Evolutionary conservation across 495 filamentous ascomycete genomes (phyloP), one percentile per base, ranked within the genome.

Genomic region (Penicillium roqueforti): DNA sequence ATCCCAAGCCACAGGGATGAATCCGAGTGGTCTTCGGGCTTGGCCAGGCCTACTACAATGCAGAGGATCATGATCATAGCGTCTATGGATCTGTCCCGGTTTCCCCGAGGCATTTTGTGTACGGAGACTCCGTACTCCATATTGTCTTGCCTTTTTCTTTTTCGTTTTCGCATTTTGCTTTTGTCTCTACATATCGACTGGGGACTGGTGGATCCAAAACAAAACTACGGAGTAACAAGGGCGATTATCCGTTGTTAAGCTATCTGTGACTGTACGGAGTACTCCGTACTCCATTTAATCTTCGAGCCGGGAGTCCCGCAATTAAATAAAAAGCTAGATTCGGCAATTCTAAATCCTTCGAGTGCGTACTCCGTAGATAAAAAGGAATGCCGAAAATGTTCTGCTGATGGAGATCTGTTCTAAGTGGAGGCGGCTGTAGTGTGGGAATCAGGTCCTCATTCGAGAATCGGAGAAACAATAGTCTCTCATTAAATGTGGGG

Each of bases 361-460:
- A 38, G 46, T 44, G 40, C 43, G 4, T n/a, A n/a, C n/a, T n/a
- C n/a, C 28, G 28, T 3, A 31, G 39, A 47, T 46, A 44, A 22
- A 10, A 45, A 29, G 54, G 49, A 53, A 55, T 62, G 59, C 62
- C 62, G 62, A 58, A 62, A 62, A 58, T 54, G 54, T 54, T 60
- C 44, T 48, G 52, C 46, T 55, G 59, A 58, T 32, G 51, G 55
- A 53, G 61, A 63, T 61, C 60, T 40, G 61, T 54, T 38, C 43
- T 28, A 38, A 36, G 62, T 65, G 62, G 62, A 58, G 50, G 40
- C 56, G 8, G 50, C 36, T 56, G 47, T 55, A 6, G 50, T 36
- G 20, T 34, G 39, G 50, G 31, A 26, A 28, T 8, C 19, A 47
- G 29, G 14, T 8, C n/a, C 19, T 52, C 40, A 52, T 44, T 42